Evolutionary conservation across 345 rosid species (phyloP), one percentile per base, ranked within the genome.

Genomic region (Lepidium sativum): DNA sequence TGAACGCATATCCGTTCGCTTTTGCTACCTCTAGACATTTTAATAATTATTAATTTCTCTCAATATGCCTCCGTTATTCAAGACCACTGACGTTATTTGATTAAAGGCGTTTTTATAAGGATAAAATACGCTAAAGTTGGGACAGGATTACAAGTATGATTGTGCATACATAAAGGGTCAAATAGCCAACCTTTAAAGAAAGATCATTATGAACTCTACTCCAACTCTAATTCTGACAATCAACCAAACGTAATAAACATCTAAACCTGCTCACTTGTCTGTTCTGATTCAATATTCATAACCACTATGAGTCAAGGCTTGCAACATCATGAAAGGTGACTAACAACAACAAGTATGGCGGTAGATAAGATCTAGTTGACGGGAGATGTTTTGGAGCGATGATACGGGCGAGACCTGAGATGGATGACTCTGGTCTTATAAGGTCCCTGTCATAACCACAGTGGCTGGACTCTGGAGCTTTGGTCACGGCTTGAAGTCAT

Each of bases 11-110:
- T 37, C 29, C 23, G n/a, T 54, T 63, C 51, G 48, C 21, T 71
- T 63, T 47, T 56, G 44, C 23, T 63, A 43, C 14, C 38, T 48
- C 38, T 48, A 63, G 75, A 47, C 75, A 27, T 11, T 52, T 15
- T 34, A 70, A 70, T 70, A 70, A 70, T 21, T 53, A 69, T 9
- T 50, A 23, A 8, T 23, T 29, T 11, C 38, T 16, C 40, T 39
- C 27, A 0, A 6, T 68, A 2, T 39, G 42, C 72, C 9, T 11
- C 21, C 9, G 2, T 20, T n/a, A 13, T 17, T 17, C 27, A 34
- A 2, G 2, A 2, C 21, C 21, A 20, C 21, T 20, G 1, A 38
- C 5, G 8, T 38, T 1, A 38, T 5, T 13, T 13, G 15, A 13
- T 2, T n/a, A 13, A 38, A 13, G 3, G 0, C 6, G 25, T 13